These are phyloP conservation scores for Xylariomycetidae sp. DNA, from an alignment of 2,329 filamentous ascomycete genomes.

Conservation along the genomic window DNA sequence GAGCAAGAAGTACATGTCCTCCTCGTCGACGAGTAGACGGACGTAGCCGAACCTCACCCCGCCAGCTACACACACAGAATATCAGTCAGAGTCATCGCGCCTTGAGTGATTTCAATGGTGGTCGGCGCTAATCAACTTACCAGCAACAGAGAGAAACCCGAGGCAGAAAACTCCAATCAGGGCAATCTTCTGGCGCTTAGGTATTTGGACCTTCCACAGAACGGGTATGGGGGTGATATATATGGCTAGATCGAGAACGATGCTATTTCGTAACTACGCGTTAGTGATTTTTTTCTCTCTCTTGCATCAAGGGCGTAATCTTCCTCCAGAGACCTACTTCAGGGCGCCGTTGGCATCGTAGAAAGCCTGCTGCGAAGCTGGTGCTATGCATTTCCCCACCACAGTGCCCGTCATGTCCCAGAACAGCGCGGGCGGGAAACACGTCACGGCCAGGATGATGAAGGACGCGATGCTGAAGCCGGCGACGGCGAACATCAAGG, in stretches of 20 bases:
- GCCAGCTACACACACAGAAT: conserved; percentile 1
- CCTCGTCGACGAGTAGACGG: conserved; percentile 2
- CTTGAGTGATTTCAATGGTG: not conserved
- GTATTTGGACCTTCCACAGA: conserved; percentile 3
- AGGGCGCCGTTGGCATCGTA: conserved; percentile 3
- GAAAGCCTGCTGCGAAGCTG: conserved; percentile 2
- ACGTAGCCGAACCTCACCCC: conserved; percentile 5
- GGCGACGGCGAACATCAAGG: conserved; percentile 3
- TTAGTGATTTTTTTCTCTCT: not conserved
- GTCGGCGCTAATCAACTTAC: not conserved
- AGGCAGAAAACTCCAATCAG: conserved; percentile 4
- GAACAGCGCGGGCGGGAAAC: conserved; percentile 4
- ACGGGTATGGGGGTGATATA: conserved; percentile 5
- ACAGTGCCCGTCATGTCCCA: conserved; percentile 1
- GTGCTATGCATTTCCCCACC: conserved; percentile 3
- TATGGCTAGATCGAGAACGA: conserved; percentile 5
- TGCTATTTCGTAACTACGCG: not conserved
- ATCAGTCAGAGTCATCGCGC: not conserved
- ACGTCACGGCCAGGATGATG: conserved; percentile 1
- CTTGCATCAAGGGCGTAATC: not conserved
- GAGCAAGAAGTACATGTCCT: conserved; percentile 5
- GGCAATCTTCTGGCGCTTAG: conserved; percentile 1
- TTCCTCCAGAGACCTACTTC: conserved; percentile 1
- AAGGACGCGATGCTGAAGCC: conserved; percentile 2
- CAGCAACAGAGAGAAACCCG: conserved; percentile 4